Conservation (phyloP, 352 stramenopile genomes). For the Globisporangium splendens region DNA sequence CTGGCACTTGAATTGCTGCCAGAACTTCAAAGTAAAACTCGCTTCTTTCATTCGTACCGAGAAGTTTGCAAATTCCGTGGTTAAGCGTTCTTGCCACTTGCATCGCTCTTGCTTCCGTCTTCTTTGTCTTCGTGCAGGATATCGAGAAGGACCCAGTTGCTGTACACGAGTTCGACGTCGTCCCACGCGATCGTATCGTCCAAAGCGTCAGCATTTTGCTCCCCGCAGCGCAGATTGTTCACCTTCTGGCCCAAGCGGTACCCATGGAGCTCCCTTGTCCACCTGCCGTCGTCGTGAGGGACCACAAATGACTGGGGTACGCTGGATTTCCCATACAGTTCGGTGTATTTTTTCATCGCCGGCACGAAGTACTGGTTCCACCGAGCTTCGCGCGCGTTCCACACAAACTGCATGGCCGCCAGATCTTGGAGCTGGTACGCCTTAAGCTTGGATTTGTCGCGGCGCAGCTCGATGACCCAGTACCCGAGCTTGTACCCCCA, state of each 20-base stretch:
- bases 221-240: constrained; percentile 35
- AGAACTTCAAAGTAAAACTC: no score
- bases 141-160: constrained; percentile 41
- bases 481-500: constrained; percentile 44
- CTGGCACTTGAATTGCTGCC: no score
- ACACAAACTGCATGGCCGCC: constrained; percentile 26
- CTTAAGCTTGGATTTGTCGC: constrained; percentile 20
- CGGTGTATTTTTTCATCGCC: constrained; percentile 27
- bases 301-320: constrained; percentile 42
- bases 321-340: constrained; percentile 21
- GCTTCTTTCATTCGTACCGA: no score
- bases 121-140: constrained; percentile 23
- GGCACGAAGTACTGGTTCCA: constrained; percentile 41
- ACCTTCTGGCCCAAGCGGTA: constrained; percentile 44
- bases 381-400: constrained; percentile 25
- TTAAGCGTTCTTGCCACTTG: no score
- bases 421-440: constrained; percentile 35
- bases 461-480: constrained; percentile 35
- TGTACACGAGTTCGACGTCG: constrained; percentile 37
- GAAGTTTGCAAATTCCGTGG: no score
- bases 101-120: no score
- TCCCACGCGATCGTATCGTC: constrained; percentile 17
- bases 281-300: constrained; percentile 21
- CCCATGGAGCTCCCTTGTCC: constrained; percentile 23
- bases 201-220: not conserved